phyloP scores from a whole-genome alignment of 768 basidiomycete species.

The Tubosaeta brunneosetosa region DNA sequence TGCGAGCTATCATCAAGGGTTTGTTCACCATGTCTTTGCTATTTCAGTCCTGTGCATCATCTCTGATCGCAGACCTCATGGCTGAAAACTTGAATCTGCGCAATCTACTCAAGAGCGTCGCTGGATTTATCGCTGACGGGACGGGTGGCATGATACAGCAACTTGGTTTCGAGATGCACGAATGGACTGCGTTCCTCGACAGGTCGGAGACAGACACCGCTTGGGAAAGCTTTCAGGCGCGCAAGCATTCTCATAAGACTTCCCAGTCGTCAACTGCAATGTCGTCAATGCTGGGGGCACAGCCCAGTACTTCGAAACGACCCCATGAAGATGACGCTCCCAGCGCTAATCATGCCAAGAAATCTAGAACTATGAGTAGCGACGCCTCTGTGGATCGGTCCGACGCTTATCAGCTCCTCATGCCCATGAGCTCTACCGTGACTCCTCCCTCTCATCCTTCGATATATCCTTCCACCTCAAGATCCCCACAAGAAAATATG shows the following conservation, averaged over 20 bases:
- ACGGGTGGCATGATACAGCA: constrained; percentile 71
- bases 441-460: constrained; percentile 34
- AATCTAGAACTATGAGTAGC: constrained; percentile 37
- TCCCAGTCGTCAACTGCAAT: constrained; percentile 26
- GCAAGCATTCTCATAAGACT: constrained; percentile 44
- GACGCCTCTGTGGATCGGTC: constrained; percentile 40
- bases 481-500: constrained; percentile 46
- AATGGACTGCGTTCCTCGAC: constrained; percentile 79
- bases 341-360: constrained; percentile 42
- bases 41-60: constrained; percentile 3
- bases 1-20: constrained; percentile 81
- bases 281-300: constrained; percentile 30
- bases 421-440: constrained; percentile 45
- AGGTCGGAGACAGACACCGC: constrained; percentile 90
- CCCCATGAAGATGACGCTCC: constrained; percentile 28
- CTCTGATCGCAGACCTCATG: constrained; percentile 63
- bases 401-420: constrained; percentile 51
- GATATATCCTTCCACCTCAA: constrained; percentile 43
- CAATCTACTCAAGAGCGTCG: constrained; percentile 68
- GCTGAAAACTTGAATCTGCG: constrained; percentile 84
- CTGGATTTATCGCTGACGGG: constrained; percentile 84
- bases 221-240: constrained; percentile 79
- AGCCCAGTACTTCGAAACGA: constrained; percentile 17
- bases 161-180: constrained; percentile 71
- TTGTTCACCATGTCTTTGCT: constrained; percentile 7